phyloP scores from a whole-genome alignment of 805 yeast genomes.

The Ogataea nitratoaversa region DNA sequence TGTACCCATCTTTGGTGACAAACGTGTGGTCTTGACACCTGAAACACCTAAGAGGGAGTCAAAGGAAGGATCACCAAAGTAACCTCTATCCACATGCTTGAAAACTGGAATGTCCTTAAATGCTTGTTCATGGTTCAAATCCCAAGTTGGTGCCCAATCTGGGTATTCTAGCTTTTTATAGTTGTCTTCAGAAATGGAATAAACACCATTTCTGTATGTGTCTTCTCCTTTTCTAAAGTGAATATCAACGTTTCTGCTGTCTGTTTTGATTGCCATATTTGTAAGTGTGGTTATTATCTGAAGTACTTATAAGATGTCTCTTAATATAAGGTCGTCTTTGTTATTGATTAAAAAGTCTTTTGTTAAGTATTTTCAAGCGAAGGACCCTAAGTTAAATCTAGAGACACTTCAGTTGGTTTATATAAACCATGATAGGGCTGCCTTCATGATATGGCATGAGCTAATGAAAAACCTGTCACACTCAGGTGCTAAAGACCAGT shows the following conservation, averaged over 20 bases:
- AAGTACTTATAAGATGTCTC: not conserved
- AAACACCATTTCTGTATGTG: conserved; percentile 45
- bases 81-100: conserved; percentile 59
- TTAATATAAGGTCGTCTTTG: too few relatives aligned
- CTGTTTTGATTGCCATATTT: conserved; percentile 7
- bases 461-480: too few relatives aligned
- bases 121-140: conserved; percentile 48
- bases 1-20: conserved; percentile 70
- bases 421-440: too few relatives aligned
- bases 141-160: conserved; percentile 66
- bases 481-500: too few relatives aligned
- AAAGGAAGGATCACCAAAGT: conserved; percentile 55
- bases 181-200: conserved; percentile 40
- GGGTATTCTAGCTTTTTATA: conserved; percentile 39
- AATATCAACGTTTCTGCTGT: conserved; percentile 26
- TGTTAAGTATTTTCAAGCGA: too few relatives aligned
- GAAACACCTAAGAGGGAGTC: conserved; percentile 40
- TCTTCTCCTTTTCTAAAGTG: conserved; percentile 52
- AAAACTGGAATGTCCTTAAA: conserved; percentile 37
- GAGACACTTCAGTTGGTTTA: too few relatives aligned
- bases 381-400: too few relatives aligned
- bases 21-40: conserved; percentile 31
- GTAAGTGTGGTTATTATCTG: not conserved
- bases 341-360: too few relatives aligned
- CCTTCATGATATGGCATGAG: too few relatives aligned